Percentiles rank a stretch among this genome's conserved stretches.
Conservation (phyloP, 495 filamentous ascomycete species). For the Daldinia grandis region DNA sequence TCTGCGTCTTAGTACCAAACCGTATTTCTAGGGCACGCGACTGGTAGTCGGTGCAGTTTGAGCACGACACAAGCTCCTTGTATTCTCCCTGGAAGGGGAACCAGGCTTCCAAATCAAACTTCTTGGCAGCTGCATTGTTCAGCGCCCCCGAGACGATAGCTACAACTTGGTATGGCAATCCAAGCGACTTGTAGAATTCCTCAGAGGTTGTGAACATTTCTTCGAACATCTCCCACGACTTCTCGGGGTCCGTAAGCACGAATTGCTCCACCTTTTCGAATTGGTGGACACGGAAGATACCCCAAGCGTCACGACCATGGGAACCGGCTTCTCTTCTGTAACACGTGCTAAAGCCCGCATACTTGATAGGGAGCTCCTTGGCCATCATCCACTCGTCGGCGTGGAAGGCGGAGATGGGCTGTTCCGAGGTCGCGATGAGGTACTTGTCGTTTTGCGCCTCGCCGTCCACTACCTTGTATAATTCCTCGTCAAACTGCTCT, state of each 20-base stretch:
- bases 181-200: slow-evolving; percentile 91
- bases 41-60: slow-evolving; percentile 97
- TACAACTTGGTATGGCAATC: slow-evolving; percentile 88
- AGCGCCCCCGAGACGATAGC: slow-evolving; percentile 94
- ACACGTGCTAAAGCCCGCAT: slow-evolving; percentile 93
- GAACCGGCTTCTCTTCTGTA: slow-evolving; percentile 93
- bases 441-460: slow-evolving; percentile 92
- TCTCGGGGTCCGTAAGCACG: slow-evolving; percentile 90
- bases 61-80: slow-evolving; percentile 96
- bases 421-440: slow-evolving; percentile 95
- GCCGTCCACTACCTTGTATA: slow-evolving; percentile 94
- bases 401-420: slow-evolving; percentile 92
- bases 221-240: slow-evolving; percentile 93
- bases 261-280: slow-evolving; percentile 99
- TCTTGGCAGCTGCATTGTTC: slow-evolving; percentile 93
- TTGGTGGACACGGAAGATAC: slow-evolving; percentile 97
- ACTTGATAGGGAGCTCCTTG: slow-evolving; percentile 75
- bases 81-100: slow-evolving; percentile 97
- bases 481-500: slow-evolving; percentile 95
- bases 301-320: slow-evolving; percentile 97
- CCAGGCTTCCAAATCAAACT: slow-evolving; percentile 96
- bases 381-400: slow-evolving; percentile 90
- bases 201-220: slow-evolving; percentile 89
- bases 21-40: slow-evolving; percentile 86
- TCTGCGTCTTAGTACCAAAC: slow-evolving; percentile 80